Conservation (phyloP, 2,329 filamentous ascomycete genomes). For the Monosporascus cannonballus region DNA sequence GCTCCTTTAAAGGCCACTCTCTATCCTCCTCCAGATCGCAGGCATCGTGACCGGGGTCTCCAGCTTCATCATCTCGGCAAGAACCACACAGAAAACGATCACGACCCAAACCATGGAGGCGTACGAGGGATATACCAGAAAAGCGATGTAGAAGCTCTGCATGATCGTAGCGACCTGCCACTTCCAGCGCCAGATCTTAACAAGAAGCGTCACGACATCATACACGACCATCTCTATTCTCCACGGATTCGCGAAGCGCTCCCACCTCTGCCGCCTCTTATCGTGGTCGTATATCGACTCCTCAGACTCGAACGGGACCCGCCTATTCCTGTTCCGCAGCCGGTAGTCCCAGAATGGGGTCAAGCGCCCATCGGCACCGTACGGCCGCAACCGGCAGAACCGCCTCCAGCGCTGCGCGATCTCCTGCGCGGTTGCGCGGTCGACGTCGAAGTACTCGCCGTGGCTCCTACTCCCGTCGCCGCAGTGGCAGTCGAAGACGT, state of each 20-base stretch:
- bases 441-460: conserved; percentile 6
- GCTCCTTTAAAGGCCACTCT: not conserved
- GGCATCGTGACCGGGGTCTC: not conserved
- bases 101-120: not conserved
- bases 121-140: not conserved
- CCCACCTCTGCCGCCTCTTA: not conserved
- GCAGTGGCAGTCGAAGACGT: conserved; percentile 2
- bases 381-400: conserved; percentile 4
- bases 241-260: not conserved
- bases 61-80: not conserved
- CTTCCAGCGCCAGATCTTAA: not conserved
- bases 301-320: not conserved
- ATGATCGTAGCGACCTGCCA: not conserved
- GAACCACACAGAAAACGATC: not conserved
- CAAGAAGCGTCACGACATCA: not conserved
- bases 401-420: conserved; percentile 2
- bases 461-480: not conserved
- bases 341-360: conserved; percentile 4
- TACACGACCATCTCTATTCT: not conserved
- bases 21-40: not conserved
- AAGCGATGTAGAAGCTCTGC: not conserved
- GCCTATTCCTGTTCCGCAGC: not conserved
- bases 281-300: not conserved
- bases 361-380: conserved; percentile 3
- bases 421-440: not conserved